phyloP scores from a whole-genome alignment of 768 basidiomycete genomes.

The Lentinula lateritia region DNA sequence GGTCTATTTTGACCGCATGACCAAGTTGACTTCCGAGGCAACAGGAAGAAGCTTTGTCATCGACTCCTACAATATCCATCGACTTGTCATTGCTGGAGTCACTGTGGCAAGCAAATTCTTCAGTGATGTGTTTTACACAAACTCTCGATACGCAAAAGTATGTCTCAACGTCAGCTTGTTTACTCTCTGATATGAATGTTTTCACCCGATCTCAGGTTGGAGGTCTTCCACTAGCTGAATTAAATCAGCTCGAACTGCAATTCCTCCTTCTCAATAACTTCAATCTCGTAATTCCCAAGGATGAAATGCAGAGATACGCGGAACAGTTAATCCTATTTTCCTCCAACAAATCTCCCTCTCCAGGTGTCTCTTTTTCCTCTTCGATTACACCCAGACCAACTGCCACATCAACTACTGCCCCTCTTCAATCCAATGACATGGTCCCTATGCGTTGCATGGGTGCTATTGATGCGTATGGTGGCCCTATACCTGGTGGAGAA shows the following conservation, averaged over 20 bases:
- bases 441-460: constrained; percentile 47
- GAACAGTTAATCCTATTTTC: constrained; percentile 81
- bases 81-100: constrained; percentile 94
- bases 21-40: constrained; percentile 50
- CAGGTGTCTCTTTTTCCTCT: constrained; percentile 13
- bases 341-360: constrained; percentile 17
- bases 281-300: constrained; percentile 74
- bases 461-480: constrained; percentile 49
- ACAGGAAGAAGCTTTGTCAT: constrained; percentile 72
- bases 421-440: constrained; percentile 15
- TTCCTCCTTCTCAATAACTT: constrained; percentile 97
- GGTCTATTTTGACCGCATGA: constrained; percentile 98
- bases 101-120: constrained; percentile 99
- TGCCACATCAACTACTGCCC: constrained; percentile 1
- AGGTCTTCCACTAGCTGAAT: constrained; percentile 84
- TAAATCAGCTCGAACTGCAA: constrained; percentile 96
- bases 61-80: constrained; percentile 95
- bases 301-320: constrained; percentile 94
- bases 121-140: constrained; percentile 97
- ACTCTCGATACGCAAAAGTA: constrained; percentile 97
- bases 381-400: constrained; percentile 11
- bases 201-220: constrained; percentile 61
- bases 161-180: constrained; percentile 17
- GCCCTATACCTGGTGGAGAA: constrained; percentile 26
- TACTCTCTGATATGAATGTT: constrained; percentile 7